phyloP scores from a whole-genome alignment of 345 rosid genomes.

The Corymbia maculata region DNA sequence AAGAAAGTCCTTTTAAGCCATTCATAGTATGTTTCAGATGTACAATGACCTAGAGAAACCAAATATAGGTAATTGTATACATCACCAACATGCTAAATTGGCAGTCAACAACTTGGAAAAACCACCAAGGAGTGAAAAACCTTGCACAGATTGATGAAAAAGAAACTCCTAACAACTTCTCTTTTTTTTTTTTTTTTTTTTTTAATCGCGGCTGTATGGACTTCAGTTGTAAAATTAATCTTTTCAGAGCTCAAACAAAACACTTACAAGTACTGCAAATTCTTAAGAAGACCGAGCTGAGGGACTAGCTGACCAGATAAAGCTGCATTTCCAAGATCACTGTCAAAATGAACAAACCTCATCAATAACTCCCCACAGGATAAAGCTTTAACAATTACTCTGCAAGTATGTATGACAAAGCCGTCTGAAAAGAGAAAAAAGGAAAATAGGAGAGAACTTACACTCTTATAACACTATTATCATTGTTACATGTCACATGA shows the following conservation, averaged over 20 bases:
- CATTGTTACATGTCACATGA: constrained; percentile 93
- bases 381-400: neutral
- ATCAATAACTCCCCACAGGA: neutral
- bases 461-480: constrained; percentile 95
- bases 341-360: constrained; percentile 9
- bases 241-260: neutral
- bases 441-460: constrained; percentile 9
- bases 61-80: neutral
- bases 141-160: neutral
- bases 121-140: neutral
- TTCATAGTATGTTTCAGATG: neutral
- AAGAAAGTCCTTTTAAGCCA: neutral
- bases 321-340: constrained; percentile 96
- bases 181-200: too few relatives aligned
- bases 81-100: neutral
- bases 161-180: neutral
- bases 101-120: neutral
- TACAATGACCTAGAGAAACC: neutral
- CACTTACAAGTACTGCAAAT: constrained; percentile 92
- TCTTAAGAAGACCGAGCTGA: constrained; percentile 86
- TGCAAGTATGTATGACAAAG: neutral
- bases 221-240: neutral
- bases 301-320: constrained; percentile 93
- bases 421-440: neutral
- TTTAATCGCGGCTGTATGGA: neutral